Conservation (phyloP, 2,329 filamentous ascomycete species). For the Dothidotthia symphoricarpi region DNA sequence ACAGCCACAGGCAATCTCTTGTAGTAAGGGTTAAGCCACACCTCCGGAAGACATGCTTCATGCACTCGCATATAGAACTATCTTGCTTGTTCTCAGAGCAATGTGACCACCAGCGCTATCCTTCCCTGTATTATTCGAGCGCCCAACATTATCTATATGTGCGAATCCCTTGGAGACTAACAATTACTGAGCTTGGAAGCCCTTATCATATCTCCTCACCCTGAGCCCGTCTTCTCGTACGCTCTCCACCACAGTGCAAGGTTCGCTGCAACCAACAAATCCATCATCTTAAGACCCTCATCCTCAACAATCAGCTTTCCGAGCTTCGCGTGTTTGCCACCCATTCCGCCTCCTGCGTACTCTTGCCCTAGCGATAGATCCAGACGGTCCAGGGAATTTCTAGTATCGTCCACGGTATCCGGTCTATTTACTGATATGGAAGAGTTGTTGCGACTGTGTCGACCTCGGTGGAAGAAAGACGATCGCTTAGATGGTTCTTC, state of each 20-base stretch:
- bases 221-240: slow-evolving; percentile 58
- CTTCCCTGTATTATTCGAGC: no score
- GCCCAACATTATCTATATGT: no score
- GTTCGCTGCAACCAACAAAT: slow-evolving; percentile 86
- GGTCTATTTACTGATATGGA: slow-evolving; percentile 21
- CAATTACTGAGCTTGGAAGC: no score
- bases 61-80: no score
- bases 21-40: no score
- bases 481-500: slow-evolving; percentile 35
- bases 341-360: slow-evolving; percentile 78
- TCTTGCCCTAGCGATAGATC: slow-evolving; percentile 78
- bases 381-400: slow-evolving; percentile 51
- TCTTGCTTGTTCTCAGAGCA: no score
- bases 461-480: slow-evolving; percentile 37
- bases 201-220: neutral
- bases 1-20: no score
- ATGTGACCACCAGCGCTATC: no score
- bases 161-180: no score
- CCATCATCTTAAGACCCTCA: slow-evolving; percentile 92
- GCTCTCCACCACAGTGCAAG: slow-evolving; percentile 91
- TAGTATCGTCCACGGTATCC: slow-evolving; percentile 17
- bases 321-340: slow-evolving; percentile 84
- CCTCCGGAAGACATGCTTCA: no score
- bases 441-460: slow-evolving; percentile 32
- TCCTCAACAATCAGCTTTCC: slow-evolving; percentile 89